phyloP scores from a whole-genome alignment of 2,329 filamentous ascomycete species.

The Colletotrichum sp. region DNA sequence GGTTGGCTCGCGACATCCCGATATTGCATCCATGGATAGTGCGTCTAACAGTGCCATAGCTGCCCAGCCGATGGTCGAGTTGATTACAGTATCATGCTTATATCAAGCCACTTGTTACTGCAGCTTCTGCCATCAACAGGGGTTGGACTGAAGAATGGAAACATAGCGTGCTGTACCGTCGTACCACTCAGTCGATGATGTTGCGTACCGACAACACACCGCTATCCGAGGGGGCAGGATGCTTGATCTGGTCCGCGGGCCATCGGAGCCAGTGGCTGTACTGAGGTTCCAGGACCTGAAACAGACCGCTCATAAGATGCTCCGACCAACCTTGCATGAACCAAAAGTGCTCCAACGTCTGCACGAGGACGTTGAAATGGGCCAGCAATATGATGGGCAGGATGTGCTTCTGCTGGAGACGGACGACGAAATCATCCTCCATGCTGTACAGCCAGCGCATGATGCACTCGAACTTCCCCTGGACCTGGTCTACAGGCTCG shows the following conservation, averaged over 20 bases:
- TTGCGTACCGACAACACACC: constrained; percentile 27
- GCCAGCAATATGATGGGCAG: constrained; percentile 21
- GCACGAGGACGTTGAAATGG: constrained; percentile 22
- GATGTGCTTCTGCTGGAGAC: constrained; percentile 12
- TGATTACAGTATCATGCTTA: neutral
- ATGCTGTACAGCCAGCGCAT: constrained; percentile 24
- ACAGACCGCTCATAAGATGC: constrained; percentile 22
- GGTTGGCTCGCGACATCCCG: neutral
- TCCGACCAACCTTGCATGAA: constrained; percentile 25
- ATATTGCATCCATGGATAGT: neutral
- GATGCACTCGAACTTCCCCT: constrained; percentile 14
- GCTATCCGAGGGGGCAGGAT: constrained; percentile 10
- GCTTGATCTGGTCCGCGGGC: constrained; percentile 6
- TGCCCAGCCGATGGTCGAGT: neutral
- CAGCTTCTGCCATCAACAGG: neutral
- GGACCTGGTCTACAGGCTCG: neutral
- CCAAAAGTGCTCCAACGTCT: constrained; percentile 23
- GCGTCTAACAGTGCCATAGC: neutral
- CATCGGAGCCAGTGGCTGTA: constrained; percentile 1
- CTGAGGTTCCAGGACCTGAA: neutral
- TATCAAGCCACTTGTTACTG: neutral
- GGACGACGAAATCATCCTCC: constrained; percentile 7
- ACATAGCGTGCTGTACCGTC: neutral
- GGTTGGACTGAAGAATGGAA: neutral
- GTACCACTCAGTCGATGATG: neutral